Evolutionary conservation across 2,329 filamentous ascomycete genomes (phyloP).

Genomic region (Hypoxylon sp.): DNA sequence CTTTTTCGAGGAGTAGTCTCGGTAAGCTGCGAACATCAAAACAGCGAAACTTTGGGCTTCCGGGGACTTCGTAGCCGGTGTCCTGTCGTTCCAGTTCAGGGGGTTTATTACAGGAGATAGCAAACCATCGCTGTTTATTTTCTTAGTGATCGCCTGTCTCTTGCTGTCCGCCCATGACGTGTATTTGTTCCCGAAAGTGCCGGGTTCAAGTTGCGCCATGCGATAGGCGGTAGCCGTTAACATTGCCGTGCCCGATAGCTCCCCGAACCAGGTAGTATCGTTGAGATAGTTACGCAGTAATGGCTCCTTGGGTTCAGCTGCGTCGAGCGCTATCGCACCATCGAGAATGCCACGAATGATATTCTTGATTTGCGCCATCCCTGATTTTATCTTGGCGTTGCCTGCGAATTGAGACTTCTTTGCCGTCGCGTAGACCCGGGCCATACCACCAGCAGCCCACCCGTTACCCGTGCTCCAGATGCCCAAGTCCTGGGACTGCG

Average conservation of each 20-base stretch:
- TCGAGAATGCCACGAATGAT: constrained; percentile 48
- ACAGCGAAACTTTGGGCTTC: constrained; percentile 61
- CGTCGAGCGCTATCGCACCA: constrained; percentile 52
- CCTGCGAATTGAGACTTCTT: constrained; percentile 51
- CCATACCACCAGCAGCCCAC: constrained; percentile 63
- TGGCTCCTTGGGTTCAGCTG: constrained; percentile 45
- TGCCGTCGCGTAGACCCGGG: constrained; percentile 60
- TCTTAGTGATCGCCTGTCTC: constrained; percentile 53
- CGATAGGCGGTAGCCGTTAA: constrained; percentile 60
- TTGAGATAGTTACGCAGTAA: constrained; percentile 63
- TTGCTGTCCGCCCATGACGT: constrained; percentile 59
- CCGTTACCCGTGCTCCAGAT: constrained; percentile 64
- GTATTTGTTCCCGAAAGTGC: constrained; percentile 54
- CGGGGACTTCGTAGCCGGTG: constrained; percentile 53
- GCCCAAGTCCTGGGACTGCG: constrained; percentile 53
- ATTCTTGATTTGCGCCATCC: constrained; percentile 55
- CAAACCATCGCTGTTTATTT: constrained; percentile 56
- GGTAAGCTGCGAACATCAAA: constrained; percentile 58
- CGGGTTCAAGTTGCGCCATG: constrained; percentile 58
- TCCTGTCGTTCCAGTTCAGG: constrained; percentile 53
- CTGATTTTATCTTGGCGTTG: constrained; percentile 49
- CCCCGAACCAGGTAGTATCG: constrained; percentile 59
- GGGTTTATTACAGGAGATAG: constrained; percentile 59
- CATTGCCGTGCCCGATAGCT: constrained; percentile 62
- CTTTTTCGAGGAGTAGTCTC: constrained; percentile 51